These are phyloP conservation scores for Fereydounia khargensis DNA, from an alignment of 1,284 basidiomycete genomes.

Conservation along the genomic window DNA sequence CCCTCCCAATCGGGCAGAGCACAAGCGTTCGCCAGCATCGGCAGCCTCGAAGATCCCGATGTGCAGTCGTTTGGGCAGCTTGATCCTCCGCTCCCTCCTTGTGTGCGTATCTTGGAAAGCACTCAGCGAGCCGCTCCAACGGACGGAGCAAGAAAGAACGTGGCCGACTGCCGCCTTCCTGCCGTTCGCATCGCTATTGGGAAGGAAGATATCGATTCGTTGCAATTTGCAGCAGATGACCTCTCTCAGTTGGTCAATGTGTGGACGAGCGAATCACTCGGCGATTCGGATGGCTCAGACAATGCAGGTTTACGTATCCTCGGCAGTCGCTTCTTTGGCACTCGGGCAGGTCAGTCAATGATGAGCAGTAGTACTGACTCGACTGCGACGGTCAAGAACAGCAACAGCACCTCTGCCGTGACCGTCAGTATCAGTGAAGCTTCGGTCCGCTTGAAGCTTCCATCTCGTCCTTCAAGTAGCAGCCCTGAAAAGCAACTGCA, in stretches of 20 bases:
- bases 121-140: too few relatives aligned
- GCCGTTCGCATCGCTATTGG: too few relatives aligned
- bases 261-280: constrained; percentile 13
- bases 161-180: too few relatives aligned
- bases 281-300: constrained; percentile 13
- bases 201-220: constrained; percentile 35
- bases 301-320: constrained; percentile 35
- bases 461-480: neutral
- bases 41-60: too few relatives aligned
- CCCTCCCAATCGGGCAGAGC: too few relatives aligned
- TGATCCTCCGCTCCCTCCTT: too few relatives aligned
- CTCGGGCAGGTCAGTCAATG: constrained; percentile 24
- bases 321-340: constrained; percentile 43
- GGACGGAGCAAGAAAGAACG: too few relatives aligned
- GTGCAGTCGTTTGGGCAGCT: too few relatives aligned
- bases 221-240: constrained; percentile 46
- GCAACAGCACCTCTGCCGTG: constrained; percentile 12
- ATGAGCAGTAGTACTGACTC: constrained; percentile 35
- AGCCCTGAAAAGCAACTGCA: too few relatives aligned
- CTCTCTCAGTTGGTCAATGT: constrained; percentile 23
- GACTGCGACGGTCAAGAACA: constrained; percentile 14
- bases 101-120: too few relatives aligned
- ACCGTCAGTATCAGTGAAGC: constrained; percentile 11
- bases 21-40: too few relatives aligned
- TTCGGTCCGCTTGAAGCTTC: constrained; percentile 19